Evolutionary conservation across 1,284 basidiomycete genomes (phyloP).

Genomic region (Amylostereum chailletii): DNA sequence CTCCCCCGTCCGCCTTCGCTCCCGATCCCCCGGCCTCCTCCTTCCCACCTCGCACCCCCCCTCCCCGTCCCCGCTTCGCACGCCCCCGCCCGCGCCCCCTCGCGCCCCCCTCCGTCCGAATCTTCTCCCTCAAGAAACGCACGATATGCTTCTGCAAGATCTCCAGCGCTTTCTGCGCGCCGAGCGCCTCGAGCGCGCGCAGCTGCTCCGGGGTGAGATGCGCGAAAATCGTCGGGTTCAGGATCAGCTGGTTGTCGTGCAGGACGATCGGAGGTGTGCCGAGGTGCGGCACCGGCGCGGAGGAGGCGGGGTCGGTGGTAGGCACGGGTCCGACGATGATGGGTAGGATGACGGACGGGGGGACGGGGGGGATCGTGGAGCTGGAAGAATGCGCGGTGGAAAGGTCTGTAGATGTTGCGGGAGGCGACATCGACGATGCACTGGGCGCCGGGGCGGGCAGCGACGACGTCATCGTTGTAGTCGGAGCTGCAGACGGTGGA

Average conservation of each 20-base stretch:
- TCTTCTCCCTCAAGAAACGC: conserved; percentile 75
- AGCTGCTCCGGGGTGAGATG: conserved; percentile 70
- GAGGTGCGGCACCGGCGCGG: conserved; percentile 27
- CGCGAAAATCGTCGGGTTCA: conserved; percentile 80
- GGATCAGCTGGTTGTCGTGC: conserved; percentile 76
- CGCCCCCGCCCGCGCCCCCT: conserved; percentile 36
- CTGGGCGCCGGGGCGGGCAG: conserved; percentile 2
- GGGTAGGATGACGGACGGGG: conserved; percentile 39
- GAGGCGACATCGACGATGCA: conserved; percentile 18
- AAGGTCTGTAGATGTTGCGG: conserved; percentile 2
- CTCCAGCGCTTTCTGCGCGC: conserved; percentile 75
- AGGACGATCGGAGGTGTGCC: conserved; percentile 69
- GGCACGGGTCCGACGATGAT: conserved; percentile 55
- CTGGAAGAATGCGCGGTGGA: not conserved
- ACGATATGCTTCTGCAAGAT: conserved; percentile 83
- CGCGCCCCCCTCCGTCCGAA: conserved; percentile 31
- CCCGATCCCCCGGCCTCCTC: conserved; percentile 21
- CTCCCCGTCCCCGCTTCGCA: conserved; percentile 29
- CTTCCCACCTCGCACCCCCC: conserved; percentile 17
- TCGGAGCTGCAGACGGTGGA: conserved; percentile 12
- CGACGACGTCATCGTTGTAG: not conserved
- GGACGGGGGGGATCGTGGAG: conserved; percentile 20
- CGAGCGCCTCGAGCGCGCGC: conserved; percentile 69
- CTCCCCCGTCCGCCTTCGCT: conserved; percentile 13
- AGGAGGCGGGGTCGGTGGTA: conserved; percentile 22